Percentiles rank a stretch among this genome's conserved stretches.
These are phyloP conservation scores for Amyloporia xantha DNA, from an alignment of 768 basidiomycete species.

Conservation along the genomic window DNA sequence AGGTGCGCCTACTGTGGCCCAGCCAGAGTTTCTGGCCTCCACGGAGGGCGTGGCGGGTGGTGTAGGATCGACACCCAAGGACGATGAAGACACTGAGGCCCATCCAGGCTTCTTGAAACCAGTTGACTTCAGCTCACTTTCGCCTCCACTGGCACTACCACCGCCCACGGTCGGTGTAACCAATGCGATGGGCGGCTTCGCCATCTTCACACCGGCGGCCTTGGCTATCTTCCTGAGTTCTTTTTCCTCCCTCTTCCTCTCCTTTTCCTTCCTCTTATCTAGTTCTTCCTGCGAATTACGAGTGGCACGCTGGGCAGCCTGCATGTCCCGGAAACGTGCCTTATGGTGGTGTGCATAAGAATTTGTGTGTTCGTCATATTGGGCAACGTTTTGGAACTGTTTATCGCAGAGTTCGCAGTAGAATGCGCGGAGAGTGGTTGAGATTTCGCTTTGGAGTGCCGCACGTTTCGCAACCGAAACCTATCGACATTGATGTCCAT, in stretches of 20 bases:
- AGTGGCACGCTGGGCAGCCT: slow-evolving; percentile 52
- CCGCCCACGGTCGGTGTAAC: slow-evolving; percentile 11
- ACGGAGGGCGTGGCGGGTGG: slow-evolving; percentile 10
- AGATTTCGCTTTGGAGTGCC: slow-evolving; percentile 64
- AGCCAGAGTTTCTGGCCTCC: slow-evolving; percentile 27
- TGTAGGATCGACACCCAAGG: slow-evolving; percentile 16
- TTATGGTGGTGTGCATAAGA: slow-evolving; percentile 87
- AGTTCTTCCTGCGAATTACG: slow-evolving; percentile 59
- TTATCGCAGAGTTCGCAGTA: slow-evolving; percentile 83
- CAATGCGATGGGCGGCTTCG: slow-evolving; percentile 23
- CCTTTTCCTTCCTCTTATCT: slow-evolving; percentile 78
- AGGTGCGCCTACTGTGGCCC: slow-evolving; percentile 38
- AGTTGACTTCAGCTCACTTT: slow-evolving; percentile 8
- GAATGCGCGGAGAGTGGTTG: slow-evolving; percentile 61
- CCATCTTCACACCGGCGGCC: slow-evolving; percentile 71
- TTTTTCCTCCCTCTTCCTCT: slow-evolving; percentile 79
- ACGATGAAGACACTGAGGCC: slow-evolving; percentile 30
- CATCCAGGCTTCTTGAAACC: slow-evolving; percentile 43
- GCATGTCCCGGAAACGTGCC: slow-evolving; percentile 77
- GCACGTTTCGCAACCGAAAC: slow-evolving; percentile 56
- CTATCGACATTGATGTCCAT: slow-evolving; percentile 28
- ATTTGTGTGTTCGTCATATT: slow-evolving; percentile 87
- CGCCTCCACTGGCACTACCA: slow-evolving; percentile 1
- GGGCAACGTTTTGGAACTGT: slow-evolving; percentile 80
- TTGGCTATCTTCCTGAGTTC: slow-evolving; percentile 79